A percentile compares a stretch with the other conserved stretches of the same genome.
Conservation (phyloP, 2,329 filamentous ascomycete genomes). For the Ophiostoma quercus region DNA sequence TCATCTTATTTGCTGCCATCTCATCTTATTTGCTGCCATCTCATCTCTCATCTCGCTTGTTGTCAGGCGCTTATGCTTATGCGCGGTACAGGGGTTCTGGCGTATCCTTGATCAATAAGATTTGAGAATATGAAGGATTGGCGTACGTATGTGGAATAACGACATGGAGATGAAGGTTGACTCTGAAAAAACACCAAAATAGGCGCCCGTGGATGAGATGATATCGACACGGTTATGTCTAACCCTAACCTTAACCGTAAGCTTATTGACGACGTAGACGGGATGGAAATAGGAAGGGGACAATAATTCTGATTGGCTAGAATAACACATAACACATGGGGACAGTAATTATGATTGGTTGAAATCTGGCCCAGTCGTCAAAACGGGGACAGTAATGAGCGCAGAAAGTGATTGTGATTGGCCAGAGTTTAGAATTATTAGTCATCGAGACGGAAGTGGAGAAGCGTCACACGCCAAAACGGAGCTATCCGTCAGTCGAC, state of each 20-base stretch:
- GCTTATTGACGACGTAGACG: background rate
- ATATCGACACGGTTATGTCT: background rate
- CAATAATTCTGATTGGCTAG: background rate
- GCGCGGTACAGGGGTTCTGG: slow-evolving; percentile 6
- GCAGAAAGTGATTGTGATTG: background rate
- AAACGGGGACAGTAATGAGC: too few relatives aligned
- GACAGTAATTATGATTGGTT: too few relatives aligned
- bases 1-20: background rate
- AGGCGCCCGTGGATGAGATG: slow-evolving; percentile 1
- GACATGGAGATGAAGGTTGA: background rate
- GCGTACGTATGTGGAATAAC: background rate
- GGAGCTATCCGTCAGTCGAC: background rate
- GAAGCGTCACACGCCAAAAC: background rate
- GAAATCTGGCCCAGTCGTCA: too few relatives aligned
- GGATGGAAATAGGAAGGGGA: background rate
- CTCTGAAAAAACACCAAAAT: background rate
- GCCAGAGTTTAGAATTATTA: background rate
- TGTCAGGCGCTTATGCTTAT: slow-evolving; percentile 4
- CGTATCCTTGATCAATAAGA: background rate
- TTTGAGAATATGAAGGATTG: background rate
- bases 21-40: background rate
- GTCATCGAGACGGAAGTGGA: background rate
- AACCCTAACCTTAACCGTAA: background rate
- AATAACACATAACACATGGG: too few relatives aligned
- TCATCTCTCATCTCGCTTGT: background rate